Evolutionary conservation across 352 stramenopile species (phyloP).

Genomic region (Plasmopara viticola): DNA sequence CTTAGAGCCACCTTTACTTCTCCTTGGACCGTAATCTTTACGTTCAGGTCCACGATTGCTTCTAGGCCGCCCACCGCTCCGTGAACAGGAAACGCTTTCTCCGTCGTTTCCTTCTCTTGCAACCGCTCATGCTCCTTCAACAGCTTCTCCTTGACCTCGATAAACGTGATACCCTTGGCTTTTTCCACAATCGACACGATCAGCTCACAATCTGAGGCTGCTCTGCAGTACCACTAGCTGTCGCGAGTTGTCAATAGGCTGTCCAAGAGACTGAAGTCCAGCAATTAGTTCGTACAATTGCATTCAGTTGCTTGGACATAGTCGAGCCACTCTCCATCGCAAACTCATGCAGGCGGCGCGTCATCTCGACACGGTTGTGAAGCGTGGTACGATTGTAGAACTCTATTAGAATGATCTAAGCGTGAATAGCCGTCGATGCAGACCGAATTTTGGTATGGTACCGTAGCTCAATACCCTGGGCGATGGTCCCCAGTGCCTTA

Average conservation of each 20-base stretch:
- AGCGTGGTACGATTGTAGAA: background rate
- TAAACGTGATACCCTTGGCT: background rate
- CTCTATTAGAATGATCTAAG: background rate
- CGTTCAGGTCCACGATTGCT: conserved; percentile 2
- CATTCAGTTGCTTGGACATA: background rate
- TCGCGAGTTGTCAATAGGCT: background rate
- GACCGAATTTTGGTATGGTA: background rate
- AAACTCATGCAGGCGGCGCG: background rate
- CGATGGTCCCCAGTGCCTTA: background rate
- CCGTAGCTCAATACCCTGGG: background rate
- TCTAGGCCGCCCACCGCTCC: background rate
- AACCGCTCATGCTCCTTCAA: background rate
- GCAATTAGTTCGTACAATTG: background rate
- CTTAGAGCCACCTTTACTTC: background rate
- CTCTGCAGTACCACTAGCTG: background rate
- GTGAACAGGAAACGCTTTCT: background rate
- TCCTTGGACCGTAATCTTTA: background rate
- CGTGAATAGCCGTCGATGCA: background rate
- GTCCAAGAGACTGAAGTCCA: background rate
- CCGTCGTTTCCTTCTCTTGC: background rate
- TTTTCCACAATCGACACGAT: background rate
- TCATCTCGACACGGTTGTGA: background rate
- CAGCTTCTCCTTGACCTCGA: background rate
- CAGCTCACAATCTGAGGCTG: background rate
- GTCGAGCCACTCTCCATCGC: background rate